Evolutionary conservation across 108 stramenopile genomes (phyloP).

Genomic region (Skeletonema grethae): DNA sequence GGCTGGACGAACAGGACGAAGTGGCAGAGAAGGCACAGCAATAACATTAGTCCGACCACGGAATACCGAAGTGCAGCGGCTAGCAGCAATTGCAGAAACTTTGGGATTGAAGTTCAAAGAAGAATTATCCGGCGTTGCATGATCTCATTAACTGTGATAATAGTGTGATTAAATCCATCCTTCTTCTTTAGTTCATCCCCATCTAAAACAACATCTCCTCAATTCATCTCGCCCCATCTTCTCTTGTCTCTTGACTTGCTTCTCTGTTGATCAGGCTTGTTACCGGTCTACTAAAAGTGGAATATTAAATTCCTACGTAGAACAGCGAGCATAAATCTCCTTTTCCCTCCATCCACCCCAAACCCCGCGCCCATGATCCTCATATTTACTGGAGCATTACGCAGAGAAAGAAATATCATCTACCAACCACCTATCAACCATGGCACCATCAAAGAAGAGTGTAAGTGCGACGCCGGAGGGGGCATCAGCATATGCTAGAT

Average conservation of each 20-base stretch:
- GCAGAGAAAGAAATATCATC: constrained; percentile 23
- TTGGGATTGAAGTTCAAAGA: constrained; percentile 50
- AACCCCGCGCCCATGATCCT: not conserved
- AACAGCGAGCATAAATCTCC: not conserved
- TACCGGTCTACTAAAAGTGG: not conserved
- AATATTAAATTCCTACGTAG: not conserved
- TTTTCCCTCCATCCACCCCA: not conserved
- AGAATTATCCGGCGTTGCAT: not conserved
- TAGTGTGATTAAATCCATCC: not conserved
- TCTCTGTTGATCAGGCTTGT: not conserved
- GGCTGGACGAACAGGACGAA: constrained; percentile 75
- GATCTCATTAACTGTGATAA: not conserved
- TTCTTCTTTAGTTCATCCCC: not conserved
- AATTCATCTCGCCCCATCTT: not conserved
- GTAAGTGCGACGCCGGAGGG: constrained; percentile 93
- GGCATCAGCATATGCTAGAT: constrained; percentile 49
- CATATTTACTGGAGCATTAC: constrained; percentile 17
- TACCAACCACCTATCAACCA: constrained; percentile 16
- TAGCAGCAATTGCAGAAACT: constrained; percentile 56
- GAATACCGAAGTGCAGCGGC: constrained; percentile 46
- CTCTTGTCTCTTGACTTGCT: not conserved
- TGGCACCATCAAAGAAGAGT: constrained; percentile 85
- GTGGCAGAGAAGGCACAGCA: constrained; percentile 47
- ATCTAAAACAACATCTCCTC: no score
- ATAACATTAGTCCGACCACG: constrained; percentile 52